Evolutionary conservation across 2,329 filamentous ascomycete species (phyloP), one percentile per base, ranked within the genome.

Genomic region (Aspergillus sojae): DNA sequence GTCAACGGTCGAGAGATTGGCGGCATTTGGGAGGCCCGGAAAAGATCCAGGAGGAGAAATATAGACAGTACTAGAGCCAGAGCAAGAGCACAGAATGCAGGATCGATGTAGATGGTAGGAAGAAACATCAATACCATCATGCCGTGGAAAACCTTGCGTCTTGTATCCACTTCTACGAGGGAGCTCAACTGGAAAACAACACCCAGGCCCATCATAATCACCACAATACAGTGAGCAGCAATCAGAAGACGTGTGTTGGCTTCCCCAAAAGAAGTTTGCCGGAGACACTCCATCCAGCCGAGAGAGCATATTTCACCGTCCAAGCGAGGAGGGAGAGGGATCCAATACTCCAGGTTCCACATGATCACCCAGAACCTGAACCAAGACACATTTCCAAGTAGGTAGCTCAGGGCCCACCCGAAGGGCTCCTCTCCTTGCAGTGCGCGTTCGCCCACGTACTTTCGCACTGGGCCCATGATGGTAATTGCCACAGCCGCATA

Each of bases 61-160:
- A 96, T 84, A 4, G 91, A 89, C 41, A 99, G 85, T 30, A 93
- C 88, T 36, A 97, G 81, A 0, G 85, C 84, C n/a, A 98, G 83
- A 0, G 93, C 92, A 14, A 99, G 82, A 1, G 91, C 88, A 57
- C 89, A 89, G 77, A 92, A 98, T 46, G 89, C 84, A 0, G 95
- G 94, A 76, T 99, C 95, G 67, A 98, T 81, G 74, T 89, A 97
- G 2, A 90, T 91, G 1, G 92, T 88, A 0, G 95, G 94, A 2
- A 98, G 84, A 61, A 99, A 89, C 92, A 99, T 97, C 61, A 89
- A 88, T 9, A 98, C 94, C 91, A 98, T 98, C 85, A 94, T 97
- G 70, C 96, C 96, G 77, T 99, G 95, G 77, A 99, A 99, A 28
- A 98, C 92, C 78, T 99, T 99, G 57, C 95, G 89, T 57, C 95